phyloP scores from a whole-genome alignment of 805 yeast species.

The Ogataea trehaloabstinens region DNA sequence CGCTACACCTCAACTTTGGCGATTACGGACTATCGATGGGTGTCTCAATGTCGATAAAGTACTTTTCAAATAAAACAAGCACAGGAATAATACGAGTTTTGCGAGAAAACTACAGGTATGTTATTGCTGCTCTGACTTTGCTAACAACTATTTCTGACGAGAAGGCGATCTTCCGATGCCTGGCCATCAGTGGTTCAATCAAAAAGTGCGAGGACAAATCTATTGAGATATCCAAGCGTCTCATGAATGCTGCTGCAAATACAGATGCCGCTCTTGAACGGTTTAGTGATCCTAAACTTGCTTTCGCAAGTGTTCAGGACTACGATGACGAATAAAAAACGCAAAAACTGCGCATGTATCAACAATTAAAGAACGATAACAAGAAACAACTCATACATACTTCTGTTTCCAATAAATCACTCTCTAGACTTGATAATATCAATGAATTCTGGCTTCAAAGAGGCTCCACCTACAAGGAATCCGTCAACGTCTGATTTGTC shows the following conservation, averaged over 20 bases:
- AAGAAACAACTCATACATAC: slow-evolving; percentile 4
- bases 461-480: slow-evolving; percentile 99
- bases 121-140: slow-evolving; percentile 65
- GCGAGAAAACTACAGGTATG: slow-evolving; percentile 57
- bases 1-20: slow-evolving; percentile 68
- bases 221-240: slow-evolving; percentile 44
- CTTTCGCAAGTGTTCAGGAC: neutral
- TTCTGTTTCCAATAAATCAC: too few species aligned
- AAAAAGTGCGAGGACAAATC: slow-evolving; percentile 76
- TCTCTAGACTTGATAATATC: slow-evolving; percentile 92
- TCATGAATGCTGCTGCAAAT: slow-evolving; percentile 24
- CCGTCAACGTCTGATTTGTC: slow-evolving; percentile 95
- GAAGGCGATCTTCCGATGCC: slow-evolving; percentile 55
- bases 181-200: slow-evolving; percentile 82
- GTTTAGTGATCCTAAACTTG: neutral
- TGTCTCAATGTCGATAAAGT: slow-evolving; percentile 55
- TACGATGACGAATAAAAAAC: slow-evolving; percentile 4
- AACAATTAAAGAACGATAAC: slow-evolving; percentile 2
- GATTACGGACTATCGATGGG: slow-evolving; percentile 70
- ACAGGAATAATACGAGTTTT: slow-evolving; percentile 82
- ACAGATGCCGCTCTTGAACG: neutral
- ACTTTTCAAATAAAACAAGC: slow-evolving; percentile 76
- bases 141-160: slow-evolving; percentile 49
- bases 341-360: neutral
- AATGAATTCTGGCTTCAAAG: slow-evolving; percentile 95